Evolutionary conservation across 2,329 filamentous ascomycete species (phyloP), one percentile per base, ranked within the genome.

Genomic region (Colletotrichum brevisporum): DNA sequence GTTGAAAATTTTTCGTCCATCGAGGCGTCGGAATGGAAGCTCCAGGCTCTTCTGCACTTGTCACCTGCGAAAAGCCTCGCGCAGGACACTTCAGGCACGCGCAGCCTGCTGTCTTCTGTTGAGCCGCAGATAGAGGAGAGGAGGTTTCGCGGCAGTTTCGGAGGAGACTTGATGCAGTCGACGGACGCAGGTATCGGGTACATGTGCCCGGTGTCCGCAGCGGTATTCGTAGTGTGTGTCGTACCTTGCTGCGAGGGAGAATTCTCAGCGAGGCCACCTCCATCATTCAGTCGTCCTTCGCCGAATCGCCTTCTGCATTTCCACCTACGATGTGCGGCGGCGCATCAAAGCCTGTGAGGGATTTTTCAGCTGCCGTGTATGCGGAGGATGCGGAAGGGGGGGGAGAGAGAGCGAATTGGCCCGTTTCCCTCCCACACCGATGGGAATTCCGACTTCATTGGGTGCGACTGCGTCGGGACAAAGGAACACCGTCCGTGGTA

Each of bases 381-480:
- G 47, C 36, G 16, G 39, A 47, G 21, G 21, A 24, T 24, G 21
- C 21, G 21, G 21, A 24, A 24, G 21, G 21, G 21, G 21, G 26
- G 58, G 39, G 59, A 21, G 13, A 45, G 51, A 51, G 60, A 2
- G 21, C 21, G 21, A 24, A 24, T 24, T 69, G 50, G 62, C 41
- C 50, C 47, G 62, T 65, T 60, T 10, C 18, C 16, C 51, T 39
- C 24, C 18, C 62, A 48, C 31, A 21, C 51, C 41, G 15, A 26
- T 51, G 55, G 27, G 51, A 56, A 43, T 66, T 66, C 66, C 27
- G 51, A 60, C 50, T 66, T 66, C 66, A 31, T 50, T 55, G 51
- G 61, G 62, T 61, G 55, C 51, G 55, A 67, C 52, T 69, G 43
- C 26, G 54, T 39, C 67, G 45, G 67, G 51, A 56, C 50, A 61